These are phyloP conservation scores for Penicillium frequentans DNA, from an alignment of 2,329 filamentous ascomycete species.

Conservation along the genomic window DNA sequence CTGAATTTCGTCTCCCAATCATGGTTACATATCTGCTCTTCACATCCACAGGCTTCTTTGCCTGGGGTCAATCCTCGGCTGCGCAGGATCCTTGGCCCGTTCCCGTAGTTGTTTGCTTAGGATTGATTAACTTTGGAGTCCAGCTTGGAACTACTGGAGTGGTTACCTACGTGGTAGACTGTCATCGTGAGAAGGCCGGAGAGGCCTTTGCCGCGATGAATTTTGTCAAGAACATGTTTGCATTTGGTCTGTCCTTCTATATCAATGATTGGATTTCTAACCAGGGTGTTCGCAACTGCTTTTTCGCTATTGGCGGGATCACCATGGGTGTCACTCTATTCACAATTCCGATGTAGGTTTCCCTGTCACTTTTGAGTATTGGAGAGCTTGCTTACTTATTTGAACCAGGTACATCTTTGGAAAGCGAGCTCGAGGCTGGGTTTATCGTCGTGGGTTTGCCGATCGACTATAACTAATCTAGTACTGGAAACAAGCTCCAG, in stretches of 20 bases:
- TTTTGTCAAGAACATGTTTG: conserved; percentile 42
- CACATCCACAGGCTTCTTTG: conserved; percentile 41
- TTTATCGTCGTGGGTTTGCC: conserved; percentile 18
- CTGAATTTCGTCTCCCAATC: conserved; percentile 42
- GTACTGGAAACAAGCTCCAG: background rate
- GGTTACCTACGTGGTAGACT: conserved; percentile 42
- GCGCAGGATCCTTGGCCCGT: conserved; percentile 32
- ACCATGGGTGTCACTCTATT: conserved; percentile 31
- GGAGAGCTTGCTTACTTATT: background rate
- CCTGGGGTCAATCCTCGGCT: conserved; percentile 32
- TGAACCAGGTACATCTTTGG: conserved; percentile 22
- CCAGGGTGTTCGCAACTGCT: conserved; percentile 39
- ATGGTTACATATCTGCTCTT: conserved; percentile 37
- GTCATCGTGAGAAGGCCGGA: conserved; percentile 39
- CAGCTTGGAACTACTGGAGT: conserved; percentile 41
- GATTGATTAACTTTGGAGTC: conserved; percentile 37
- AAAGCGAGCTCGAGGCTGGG: conserved; percentile 23
- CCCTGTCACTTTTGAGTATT: background rate
- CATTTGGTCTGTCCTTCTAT: conserved; percentile 43
- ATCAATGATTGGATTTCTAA: conserved; percentile 41
- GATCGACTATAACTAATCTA: conserved; percentile 11
- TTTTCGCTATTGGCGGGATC: conserved; percentile 41
- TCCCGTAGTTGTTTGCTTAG: conserved; percentile 39
- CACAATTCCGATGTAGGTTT: conserved; percentile 34
- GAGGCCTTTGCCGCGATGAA: conserved; percentile 43